phyloP scores from a whole-genome alignment of 345 rosid species.

The Trapa bicornis region DNA sequence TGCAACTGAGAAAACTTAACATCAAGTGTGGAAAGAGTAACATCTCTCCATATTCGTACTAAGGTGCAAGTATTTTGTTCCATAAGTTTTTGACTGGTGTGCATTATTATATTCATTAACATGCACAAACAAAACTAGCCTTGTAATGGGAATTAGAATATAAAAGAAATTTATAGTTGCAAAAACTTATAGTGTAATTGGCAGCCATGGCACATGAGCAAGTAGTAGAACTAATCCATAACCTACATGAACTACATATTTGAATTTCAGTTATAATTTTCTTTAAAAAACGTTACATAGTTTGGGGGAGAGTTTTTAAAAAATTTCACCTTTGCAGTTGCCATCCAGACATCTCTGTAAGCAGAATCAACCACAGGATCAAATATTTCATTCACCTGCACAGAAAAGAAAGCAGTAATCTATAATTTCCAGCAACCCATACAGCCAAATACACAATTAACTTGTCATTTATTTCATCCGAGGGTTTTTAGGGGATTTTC shows the following conservation, averaged over 20 bases:
- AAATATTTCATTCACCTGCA: slow-evolving; percentile 49
- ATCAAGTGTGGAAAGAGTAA: background rate
- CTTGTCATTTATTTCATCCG: background rate
- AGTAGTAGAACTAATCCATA: background rate
- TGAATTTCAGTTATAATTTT: background rate
- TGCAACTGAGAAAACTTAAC: background rate
- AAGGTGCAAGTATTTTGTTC: background rate
- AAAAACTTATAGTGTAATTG: background rate
- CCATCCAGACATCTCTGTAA: slow-evolving; percentile 71
- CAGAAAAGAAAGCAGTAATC: slow-evolving; percentile 1
- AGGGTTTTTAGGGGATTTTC: background rate
- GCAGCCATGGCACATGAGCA: background rate
- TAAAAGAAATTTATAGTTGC: background rate
- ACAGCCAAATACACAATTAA: background rate
- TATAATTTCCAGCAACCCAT: background rate
- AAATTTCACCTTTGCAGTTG: slow-evolving; percentile 71
- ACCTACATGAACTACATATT: background rate
- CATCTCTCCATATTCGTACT: background rate
- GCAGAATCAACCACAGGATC: slow-evolving; percentile 86
- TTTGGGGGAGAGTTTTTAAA: background rate
- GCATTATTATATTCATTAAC: background rate
- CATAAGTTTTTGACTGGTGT: background rate
- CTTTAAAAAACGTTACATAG: background rate
- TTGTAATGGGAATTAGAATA: background rate
- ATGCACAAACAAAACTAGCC: background rate